phyloP scores from a whole-genome alignment of 305 asterid genomes.

The Plantago lanceolata region DNA sequence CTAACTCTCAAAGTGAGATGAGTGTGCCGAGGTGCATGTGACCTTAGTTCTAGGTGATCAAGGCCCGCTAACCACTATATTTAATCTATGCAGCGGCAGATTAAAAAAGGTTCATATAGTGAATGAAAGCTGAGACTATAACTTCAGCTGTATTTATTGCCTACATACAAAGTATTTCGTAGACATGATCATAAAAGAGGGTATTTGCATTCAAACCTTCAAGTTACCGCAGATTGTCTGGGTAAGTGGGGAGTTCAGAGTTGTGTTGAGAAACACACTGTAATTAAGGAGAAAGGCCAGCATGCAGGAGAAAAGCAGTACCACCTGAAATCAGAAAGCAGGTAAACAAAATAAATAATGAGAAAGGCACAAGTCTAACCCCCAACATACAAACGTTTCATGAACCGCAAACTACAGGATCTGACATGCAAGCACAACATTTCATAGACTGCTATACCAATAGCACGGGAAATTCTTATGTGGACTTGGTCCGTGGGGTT shows the following conservation, averaged over 20 bases:
- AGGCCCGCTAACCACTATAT: too few relatives aligned
- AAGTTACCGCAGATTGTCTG: slow-evolving; percentile 91
- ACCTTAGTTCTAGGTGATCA: too few relatives aligned
- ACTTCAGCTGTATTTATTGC: background rate
- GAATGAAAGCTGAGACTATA: too few relatives aligned
- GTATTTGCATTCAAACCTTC: slow-evolving; percentile 50
- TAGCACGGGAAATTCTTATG: too few relatives aligned
- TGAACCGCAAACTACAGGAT: too few relatives aligned
- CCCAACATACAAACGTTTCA: background rate
- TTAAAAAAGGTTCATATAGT: too few relatives aligned
- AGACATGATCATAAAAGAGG: slow-evolving; percentile 4
- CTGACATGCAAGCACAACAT: too few relatives aligned
- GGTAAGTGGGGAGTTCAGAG: slow-evolving; percentile 84
- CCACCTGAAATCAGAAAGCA: slow-evolving; percentile 40
- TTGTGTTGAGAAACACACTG: slow-evolving; percentile 73
- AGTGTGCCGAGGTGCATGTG: too few relatives aligned
- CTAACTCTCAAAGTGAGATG: too few relatives aligned
- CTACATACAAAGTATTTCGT: background rate
- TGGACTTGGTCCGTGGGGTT: too few relatives aligned
- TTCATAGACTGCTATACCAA: too few relatives aligned
- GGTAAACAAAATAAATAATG: background rate
- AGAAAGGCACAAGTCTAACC: slow-evolving; percentile 11
- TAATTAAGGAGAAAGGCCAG: slow-evolving; percentile 83
- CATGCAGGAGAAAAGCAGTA: slow-evolving; percentile 70
- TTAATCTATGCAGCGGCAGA: too few relatives aligned